Base-by-base conservation (phyloP, 768 basidiomycete species). In the Mycena galericulata region DNA sequence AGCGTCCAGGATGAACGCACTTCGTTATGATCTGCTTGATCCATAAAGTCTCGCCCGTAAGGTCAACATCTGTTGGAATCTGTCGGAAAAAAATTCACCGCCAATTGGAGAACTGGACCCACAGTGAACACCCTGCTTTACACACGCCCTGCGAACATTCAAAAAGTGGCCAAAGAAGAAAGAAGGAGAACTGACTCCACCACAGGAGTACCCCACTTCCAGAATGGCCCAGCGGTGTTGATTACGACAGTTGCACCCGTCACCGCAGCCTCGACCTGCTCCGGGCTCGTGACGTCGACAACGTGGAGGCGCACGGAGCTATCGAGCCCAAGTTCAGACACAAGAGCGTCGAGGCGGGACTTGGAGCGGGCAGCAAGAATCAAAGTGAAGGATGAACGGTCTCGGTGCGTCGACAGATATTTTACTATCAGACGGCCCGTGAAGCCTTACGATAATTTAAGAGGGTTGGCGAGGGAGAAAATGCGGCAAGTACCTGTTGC, bases 201-300 rank as follows among this genome's bases (percentile, higher is more conserved):
- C 15, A 96, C 90, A 11, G 88, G 85, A n/a, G 89, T 89, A 3
- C 94, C 59, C 59, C 60, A 92, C 8, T 76, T 75, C 86, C 88
- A 90, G 75, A 86, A 96, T 2, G 94, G 93, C 1, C 94, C 94
- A 34, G 92, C 87, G 32, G 90, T 81, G 73, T 92, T 94, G 65
- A 96, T 89, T 60, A 96, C 87, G 22, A 96, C 90, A 50, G 85
- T 85, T 7, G 88, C 82, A 20, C 76, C 75, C 72, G 84, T 85
- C 18, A 96, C 90, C 2, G 82, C 87, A 2, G 73, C 77, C 55
- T 91, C 89, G 4, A 96, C 77, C 30, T 88, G 83, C 14, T 82
- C 79, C 6, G 73, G 74, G 11, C 88, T 82, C 11, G 85, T 82
- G 10, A 93, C 87, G 69, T 95, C 93, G 15, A 93, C 81, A 40